Evolutionary conservation across 2,329 filamentous ascomycete species (phyloP), one percentile per base, ranked within the genome.

Genomic region (Mycocentrospora acerina): DNA sequence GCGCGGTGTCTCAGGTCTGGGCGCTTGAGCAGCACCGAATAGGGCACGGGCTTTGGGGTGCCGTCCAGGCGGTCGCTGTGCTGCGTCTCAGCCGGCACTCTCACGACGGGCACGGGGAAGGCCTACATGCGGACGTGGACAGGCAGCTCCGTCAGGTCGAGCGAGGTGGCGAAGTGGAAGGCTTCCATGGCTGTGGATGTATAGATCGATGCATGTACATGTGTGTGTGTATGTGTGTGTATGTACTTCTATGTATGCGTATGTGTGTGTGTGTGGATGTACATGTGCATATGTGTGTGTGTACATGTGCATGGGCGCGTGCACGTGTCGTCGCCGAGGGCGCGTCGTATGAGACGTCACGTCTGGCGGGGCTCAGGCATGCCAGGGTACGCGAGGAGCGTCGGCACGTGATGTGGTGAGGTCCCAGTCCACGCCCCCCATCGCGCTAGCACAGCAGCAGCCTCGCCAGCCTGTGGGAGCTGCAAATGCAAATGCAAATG

Each of bases 141-240:
- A 14, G 86, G 82, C 50, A 90, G 80, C 39, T 60, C 50, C 55
- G 89, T 79, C 55, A 97, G 77, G 67, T 88, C 83, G 51, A 89
- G 86, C 43, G 93, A 95, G 61, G 84, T 88, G 53, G 89, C 90
- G 73, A 97, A 97, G 19, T 90, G 95, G 70, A 95, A 96, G 35
- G 90, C 86, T 71, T 98, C 93, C 89, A 96, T 96, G 29, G 47
- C 28, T 35, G 29, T 30, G 34, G 37, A 27, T 36, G 43, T 29
- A 14, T 14, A 9, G 8, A 8, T n/a, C 27, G 7, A 15, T 7
- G 14, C 27, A 29, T 9, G 13, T 29, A 29, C 11, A 14, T 7
- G 11, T 7, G 27, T 7, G 27, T 29, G 13, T 25, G 12, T 25
- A 25, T 25, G 7, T 12, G 24, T 7, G 24, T 7, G 24, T 25